These are phyloP conservation scores for Chromera velia DNA, from an alignment of 73 alveolate species.

Conservation along the genomic window DNA sequence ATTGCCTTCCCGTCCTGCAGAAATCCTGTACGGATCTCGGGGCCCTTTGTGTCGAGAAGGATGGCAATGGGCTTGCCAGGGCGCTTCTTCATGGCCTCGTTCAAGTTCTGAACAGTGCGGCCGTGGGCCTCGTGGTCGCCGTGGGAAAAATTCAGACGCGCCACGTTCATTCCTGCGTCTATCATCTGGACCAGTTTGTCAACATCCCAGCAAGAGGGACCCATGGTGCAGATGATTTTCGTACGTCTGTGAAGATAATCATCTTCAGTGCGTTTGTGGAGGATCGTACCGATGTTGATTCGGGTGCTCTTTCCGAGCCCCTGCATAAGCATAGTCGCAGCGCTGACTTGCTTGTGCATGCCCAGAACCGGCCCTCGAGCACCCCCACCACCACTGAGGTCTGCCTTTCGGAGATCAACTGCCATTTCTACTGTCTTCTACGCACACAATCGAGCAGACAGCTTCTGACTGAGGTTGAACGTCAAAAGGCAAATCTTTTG, in stretches of 20 bases:
- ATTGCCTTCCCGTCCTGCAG: slow-evolving; percentile 63
- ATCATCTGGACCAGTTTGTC: slow-evolving; percentile 62
- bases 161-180: slow-evolving; percentile 87
- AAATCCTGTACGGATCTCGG: slow-evolving; percentile 87
- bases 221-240: slow-evolving; percentile 83
- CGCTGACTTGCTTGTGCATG: too few species aligned
- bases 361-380: too few species aligned
- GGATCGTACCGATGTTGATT: background rate
- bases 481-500: too few species aligned
- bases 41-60: slow-evolving; percentile 86
- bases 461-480: too few species aligned
- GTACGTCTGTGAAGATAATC: slow-evolving; percentile 53
- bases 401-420: too few species aligned
- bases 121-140: slow-evolving; percentile 85
- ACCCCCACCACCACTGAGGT: too few species aligned
- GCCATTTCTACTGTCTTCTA: too few species aligned
- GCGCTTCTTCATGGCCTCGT: slow-evolving; percentile 77
- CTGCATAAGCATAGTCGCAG: background rate
- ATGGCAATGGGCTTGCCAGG: slow-evolving; percentile 74
- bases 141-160: slow-evolving; percentile 85
- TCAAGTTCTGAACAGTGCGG: slow-evolving; percentile 57
- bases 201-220: slow-evolving; percentile 77
- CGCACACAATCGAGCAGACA: too few species aligned
- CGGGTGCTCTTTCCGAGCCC: background rate
- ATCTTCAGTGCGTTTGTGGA: background rate